Base-by-base conservation (phyloP, 192 early-diverging fungal species). In the Coemansia sp. region DNA sequence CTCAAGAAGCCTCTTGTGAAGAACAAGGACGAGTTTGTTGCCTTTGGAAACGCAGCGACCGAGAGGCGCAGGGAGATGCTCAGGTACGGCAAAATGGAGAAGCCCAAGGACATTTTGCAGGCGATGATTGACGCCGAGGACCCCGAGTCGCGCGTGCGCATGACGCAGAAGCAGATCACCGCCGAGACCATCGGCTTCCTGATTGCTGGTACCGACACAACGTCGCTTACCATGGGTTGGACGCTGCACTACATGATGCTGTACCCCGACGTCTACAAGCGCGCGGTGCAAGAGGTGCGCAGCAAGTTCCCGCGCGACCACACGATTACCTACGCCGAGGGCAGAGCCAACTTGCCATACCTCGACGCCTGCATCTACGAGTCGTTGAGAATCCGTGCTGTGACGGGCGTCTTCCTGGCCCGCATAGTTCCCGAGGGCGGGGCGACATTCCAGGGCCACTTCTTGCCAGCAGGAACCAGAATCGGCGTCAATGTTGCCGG, bases 91-190 rank as follows among this genome's bases (percentile, higher is more conserved):
- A n/a, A 50, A 36, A 40, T 40, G 10, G 66, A 70, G 9, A 72
- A 74, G 43, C 73, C 79, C 40, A 69, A 72, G 34, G 81, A 83
- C 29, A 59, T 78, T 9, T 46, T 83, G 56, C 81, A 83, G 40
- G 58, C 73, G 4, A 19, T 79, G 13, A 54, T 83, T n/a, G 81
- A 83, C 14, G 61, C 61, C 1, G 73, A 70, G 35, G 76, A 83
- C 22, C 69, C 72, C 7, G 70, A 83, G 0, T 68, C 73, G 8
- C 67, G 61, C 42, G 50, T 58, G 32, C 59, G 59, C 25, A 74
- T 83, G 72, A 75, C 69, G 20, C 55, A 53, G 11, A 38, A 17
- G 1, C 65, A 79, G 54, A 43, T 83, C 0, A 70, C 61, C 11
- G 65, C 71, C 11, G 75, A 78, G 41, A 67, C 50, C 48, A 69